These are phyloP conservation scores for Naumovozyma dairenensis DNA, from an alignment of 805 yeast genomes.

Conservation along the genomic window DNA sequence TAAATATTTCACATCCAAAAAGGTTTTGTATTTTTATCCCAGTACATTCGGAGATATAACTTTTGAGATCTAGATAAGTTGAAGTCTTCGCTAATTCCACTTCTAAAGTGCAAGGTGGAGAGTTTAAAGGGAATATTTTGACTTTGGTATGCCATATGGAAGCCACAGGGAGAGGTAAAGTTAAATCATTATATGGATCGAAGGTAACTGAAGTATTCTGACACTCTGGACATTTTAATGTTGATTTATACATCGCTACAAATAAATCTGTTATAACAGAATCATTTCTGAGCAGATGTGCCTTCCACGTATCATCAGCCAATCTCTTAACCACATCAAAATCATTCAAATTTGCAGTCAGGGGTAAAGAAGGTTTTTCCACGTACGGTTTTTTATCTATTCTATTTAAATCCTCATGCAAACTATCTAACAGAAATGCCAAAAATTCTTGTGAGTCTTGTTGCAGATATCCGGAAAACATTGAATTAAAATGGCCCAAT, in stretches of 20 bases:
- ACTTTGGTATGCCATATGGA: conserved; percentile 63
- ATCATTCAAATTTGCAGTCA: conserved; percentile 51
- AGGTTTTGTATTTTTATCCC: conserved; percentile 30
- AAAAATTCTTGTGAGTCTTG: conserved; percentile 94
- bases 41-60: conserved; percentile 44
- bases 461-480: conserved; percentile 81
- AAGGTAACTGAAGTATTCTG: conserved; percentile 72
- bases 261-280: conserved; percentile 78
- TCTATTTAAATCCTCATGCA: conserved; percentile 88
- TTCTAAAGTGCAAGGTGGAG: conserved; percentile 44
- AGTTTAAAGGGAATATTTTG: conserved; percentile 48
- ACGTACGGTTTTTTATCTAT: conserved; percentile 74
- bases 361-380: conserved; percentile 70
- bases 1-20: conserved; percentile 54
- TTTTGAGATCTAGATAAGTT: conserved; percentile 52
- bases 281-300: conserved; percentile 71
- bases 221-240: conserved; percentile 82
- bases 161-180: conserved; percentile 77
- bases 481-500: conserved; percentile 67
- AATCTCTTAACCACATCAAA: conserved; percentile 43
- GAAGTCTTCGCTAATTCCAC: conserved; percentile 64
- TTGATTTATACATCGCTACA: conserved; percentile 85
- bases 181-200: conserved; percentile 87
- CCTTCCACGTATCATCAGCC: conserved; percentile 71
- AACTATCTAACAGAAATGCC: conserved; percentile 79